Evolutionary conservation across 306 rosid species (phyloP).

Genomic region (Argentina anserina): DNA sequence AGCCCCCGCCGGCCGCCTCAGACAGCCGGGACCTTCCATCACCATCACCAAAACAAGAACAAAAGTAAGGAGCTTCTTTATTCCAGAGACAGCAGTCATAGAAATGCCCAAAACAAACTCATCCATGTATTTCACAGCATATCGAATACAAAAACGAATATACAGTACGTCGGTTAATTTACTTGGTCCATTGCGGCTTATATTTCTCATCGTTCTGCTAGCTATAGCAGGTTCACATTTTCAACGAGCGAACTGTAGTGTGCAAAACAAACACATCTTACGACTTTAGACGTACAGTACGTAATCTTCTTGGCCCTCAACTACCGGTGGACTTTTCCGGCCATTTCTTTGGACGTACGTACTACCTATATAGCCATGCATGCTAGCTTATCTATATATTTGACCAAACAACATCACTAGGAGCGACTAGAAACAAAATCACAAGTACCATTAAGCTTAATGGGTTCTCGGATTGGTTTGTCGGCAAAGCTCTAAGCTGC

Average conservation of each 20-base stretch:
- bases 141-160: neutral
- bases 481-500: neutral
- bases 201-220: neutral
- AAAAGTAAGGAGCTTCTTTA: neutral
- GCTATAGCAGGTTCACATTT: constrained; percentile 17
- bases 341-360: constrained; percentile 1
- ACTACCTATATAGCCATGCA: neutral
- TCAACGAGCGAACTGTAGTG: constrained; percentile 17
- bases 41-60: neutral
- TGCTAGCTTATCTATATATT: neutral
- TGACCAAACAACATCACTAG: neutral
- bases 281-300: neutral
- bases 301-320: neutral
- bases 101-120: neutral
- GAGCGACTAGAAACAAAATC: neutral
- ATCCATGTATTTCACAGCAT: neutral
- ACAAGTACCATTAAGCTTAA: neutral
- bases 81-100: too few relatives aligned
- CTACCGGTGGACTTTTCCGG: neutral
- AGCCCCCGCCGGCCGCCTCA: neutral
- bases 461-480: constrained; percentile 1
- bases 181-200: constrained; percentile 14
- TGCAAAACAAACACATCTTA: constrained; percentile 19
- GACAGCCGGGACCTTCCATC: neutral
- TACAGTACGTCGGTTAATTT: too few relatives aligned